Evolutionary conservation across 1,284 basidiomycete genomes (phyloP).

Genomic region (Porodaedalea pini): DNA sequence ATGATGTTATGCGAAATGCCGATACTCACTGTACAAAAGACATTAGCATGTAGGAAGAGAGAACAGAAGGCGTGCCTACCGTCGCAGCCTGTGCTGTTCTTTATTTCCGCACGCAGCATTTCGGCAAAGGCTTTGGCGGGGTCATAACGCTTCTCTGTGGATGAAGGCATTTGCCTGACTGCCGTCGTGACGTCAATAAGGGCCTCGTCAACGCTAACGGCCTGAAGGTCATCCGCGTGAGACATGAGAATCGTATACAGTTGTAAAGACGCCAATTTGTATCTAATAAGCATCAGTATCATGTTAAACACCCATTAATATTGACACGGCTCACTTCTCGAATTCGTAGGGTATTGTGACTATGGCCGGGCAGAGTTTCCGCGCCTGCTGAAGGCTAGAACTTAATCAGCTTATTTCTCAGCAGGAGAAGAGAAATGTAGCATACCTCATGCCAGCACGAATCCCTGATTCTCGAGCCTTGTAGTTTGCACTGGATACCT

Average conservation of each 20-base stretch:
- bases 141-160: conserved; percentile 37
- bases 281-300: conserved; percentile 43
- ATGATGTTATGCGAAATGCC: conserved; percentile 92
- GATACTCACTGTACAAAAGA: conserved; percentile 63
- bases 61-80: conserved; percentile 40
- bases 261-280: conserved; percentile 75
- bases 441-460: conserved; percentile 89
- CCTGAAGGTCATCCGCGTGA: conserved; percentile 88
- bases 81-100: conserved; percentile 78
- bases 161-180: conserved; percentile 44
- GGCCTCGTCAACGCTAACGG: conserved; percentile 95
- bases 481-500: conserved; percentile 94
- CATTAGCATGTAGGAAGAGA: conserved; percentile 13
- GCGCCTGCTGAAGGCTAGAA: conserved; percentile 76
- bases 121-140: conserved; percentile 78
- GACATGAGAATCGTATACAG: conserved; percentile 92
- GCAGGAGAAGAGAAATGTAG: conserved; percentile 14
- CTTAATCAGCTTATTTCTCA: conserved; percentile 8
- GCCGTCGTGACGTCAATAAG: conserved; percentile 83
- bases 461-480: conserved; percentile 88
- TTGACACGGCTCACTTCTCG: conserved; percentile 46
- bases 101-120: conserved; percentile 74
- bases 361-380: conserved; percentile 70
- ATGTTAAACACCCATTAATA: background rate
- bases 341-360: conserved; percentile 91